These are phyloP conservation scores for Gossypium ekmanianum DNA, from an alignment of 345 rosid species.

Conservation along the genomic window DNA sequence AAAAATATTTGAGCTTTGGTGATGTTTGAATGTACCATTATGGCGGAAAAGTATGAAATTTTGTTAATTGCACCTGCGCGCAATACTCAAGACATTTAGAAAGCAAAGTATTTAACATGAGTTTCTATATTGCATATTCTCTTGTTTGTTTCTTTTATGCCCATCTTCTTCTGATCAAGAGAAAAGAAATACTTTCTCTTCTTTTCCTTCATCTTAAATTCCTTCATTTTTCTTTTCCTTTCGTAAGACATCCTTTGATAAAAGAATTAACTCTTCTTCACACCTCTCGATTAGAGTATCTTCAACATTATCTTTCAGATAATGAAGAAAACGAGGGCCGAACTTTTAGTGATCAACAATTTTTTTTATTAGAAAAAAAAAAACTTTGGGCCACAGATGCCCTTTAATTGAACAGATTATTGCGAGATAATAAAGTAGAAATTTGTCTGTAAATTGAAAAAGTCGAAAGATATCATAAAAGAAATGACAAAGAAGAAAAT, in stretches of 20 bases:
- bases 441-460: constrained; percentile 11
- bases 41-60: background rate
- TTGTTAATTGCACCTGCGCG: background rate
- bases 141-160: background rate
- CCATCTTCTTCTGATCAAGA: background rate
- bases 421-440: background rate
- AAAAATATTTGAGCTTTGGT: no score
- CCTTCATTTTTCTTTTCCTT: background rate
- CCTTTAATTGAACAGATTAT: constrained; percentile 19
- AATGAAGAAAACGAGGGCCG: background rate
- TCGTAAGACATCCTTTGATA: background rate
- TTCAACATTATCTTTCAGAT: background rate
- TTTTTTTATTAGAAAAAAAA: background rate
- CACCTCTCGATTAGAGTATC: background rate
- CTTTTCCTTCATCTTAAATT: constrained; percentile 1
- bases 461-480: background rate
- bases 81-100: background rate
- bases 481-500: background rate
- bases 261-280: background rate
- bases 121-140: background rate
- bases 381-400: constrained; percentile 16
- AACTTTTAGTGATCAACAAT: background rate
- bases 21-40: background rate
- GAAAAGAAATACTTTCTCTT: constrained; percentile 3
- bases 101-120: background rate